Base-by-base conservation (phyloP, 2,329 filamentous ascomycete species). In the Alternaria brassicae region DNA sequence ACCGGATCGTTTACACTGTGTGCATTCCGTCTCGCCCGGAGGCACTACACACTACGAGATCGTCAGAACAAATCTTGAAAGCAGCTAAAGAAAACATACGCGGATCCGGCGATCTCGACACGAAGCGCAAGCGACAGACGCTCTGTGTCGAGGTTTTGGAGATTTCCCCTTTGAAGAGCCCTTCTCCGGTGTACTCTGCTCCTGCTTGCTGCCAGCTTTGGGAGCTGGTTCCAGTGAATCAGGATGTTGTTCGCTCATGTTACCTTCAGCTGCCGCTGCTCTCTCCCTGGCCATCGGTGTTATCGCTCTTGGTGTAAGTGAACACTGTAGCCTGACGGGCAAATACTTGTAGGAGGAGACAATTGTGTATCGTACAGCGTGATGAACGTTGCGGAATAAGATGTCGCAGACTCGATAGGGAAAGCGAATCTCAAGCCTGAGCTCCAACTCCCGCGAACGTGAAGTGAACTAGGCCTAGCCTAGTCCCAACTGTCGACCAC, bases 81-180 rank as follows among this genome's bases (percentile, higher is more conserved):
- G 48, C 49, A 42, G 27, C 15, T 10, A 9, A 28, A 36, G 8
- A 17, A 39, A 51, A 60, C 74, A 55, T 76, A 80, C 78, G 36
- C 79, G 72, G 51, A 80, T 80, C 23, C 79, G 68, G 27, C 79
- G 74, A 60, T 80, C 79, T 56, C 84, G 80, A 66, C 84, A 86
- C 4, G 83, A 82, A 3, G 82, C 82, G 71, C 84, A 86, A 9
- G 84, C 84, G 56, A 86, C 81, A 3, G 83, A 85, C 27, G 84
- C 84, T 56, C 84, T 72, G 45, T 78, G 75, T 40, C 77, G 68
- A 19, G 74, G 72, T 48, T 75, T 76, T 36, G 71, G 67, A 13
- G 67, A 58, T 53, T 72, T 73, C 23, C 70, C 60, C 19, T 63
- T 67, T 13, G 54, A 42, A 3, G 53, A 56, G 9, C 53, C 17